These are phyloP conservation scores for Filobasidium floriforme DNA, from an alignment of 768 basidiomycete species.

Conservation along the genomic window DNA sequence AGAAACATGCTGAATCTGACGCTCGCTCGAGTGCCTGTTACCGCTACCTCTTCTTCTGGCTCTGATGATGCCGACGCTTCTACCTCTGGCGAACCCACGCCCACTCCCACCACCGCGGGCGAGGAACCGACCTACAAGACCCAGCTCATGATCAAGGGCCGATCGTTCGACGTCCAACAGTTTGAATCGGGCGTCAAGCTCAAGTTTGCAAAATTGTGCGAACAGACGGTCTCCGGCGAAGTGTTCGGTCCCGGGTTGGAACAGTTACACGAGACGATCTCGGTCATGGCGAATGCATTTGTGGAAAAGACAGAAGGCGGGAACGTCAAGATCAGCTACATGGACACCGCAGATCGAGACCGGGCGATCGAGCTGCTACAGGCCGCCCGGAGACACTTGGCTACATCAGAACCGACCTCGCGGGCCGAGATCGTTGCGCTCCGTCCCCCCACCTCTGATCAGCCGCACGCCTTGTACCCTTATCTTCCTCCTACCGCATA, in stretches of 20 bases:
- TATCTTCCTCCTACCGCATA: not conserved
- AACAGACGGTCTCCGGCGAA: not conserved
- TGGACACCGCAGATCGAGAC: not conserved
- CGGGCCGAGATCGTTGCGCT: not conserved
- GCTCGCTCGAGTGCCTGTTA: not conserved
- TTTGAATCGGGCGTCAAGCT: not conserved
- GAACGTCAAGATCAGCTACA: conserved; percentile 8
- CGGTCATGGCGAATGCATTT: conserved; percentile 1
- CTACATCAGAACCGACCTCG: not conserved
- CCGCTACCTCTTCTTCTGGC: not conserved
- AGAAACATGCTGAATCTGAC: conserved; percentile 1
- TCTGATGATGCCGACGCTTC: not conserved
- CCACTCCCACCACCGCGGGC: not conserved
- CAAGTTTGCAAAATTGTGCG: not conserved
- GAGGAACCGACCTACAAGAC: no score
- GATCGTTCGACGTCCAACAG: conserved; percentile 3
- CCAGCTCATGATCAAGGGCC: not conserved
- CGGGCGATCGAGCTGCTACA: not conserved
- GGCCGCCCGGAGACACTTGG: not conserved
- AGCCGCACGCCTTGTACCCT: conserved; percentile 8
- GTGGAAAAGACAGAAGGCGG: not conserved
- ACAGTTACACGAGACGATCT: not conserved
- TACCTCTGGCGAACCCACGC: not conserved
- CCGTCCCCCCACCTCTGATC: not conserved
- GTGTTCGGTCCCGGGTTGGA: not conserved